Percentiles rank a stretch among this genome's conserved stretches.
These are phyloP conservation scores for Lichtheimia corymbifera DNA, from an alignment of 371 early-diverging fungal species.

Conservation along the genomic window DNA sequence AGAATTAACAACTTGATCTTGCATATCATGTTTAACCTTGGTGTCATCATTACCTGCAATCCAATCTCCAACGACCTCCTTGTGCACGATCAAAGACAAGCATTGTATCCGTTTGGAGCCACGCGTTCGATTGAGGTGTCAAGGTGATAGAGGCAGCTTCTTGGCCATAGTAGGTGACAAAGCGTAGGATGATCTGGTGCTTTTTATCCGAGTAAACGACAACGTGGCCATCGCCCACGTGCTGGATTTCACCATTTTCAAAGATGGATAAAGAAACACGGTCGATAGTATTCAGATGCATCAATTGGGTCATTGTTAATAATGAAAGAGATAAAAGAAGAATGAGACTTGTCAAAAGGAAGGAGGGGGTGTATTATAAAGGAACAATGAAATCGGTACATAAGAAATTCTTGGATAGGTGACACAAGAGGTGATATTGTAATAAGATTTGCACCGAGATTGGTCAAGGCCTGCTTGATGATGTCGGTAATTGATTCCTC, in stretches of 20 bases:
- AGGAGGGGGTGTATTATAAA: too few species aligned
- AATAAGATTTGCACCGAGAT: constrained; percentile 1
- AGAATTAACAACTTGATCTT: not conserved
- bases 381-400: not conserved
- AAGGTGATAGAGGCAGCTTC: constrained; percentile 28
- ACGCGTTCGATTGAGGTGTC: constrained; percentile 32
- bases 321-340: not conserved
- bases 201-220: constrained; percentile 14
- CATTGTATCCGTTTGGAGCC: constrained; percentile 28
- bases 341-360: too few species aligned
- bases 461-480: not conserved
- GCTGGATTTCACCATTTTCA: constrained; percentile 8
- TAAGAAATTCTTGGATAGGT: constrained; percentile 17
- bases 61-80: constrained; percentile 34
- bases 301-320: not conserved
- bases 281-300: constrained; percentile 14
- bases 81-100: constrained; percentile 29
- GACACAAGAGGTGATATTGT: constrained; percentile 2
- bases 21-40: not conserved
- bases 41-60: constrained; percentile 27
- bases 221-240: constrained; percentile 23
- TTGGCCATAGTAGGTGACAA: constrained; percentile 23
- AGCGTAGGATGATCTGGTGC: constrained; percentile 20
- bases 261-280: constrained; percentile 16
- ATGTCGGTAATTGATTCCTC: constrained; percentile 14